Evolutionary conservation across 495 filamentous ascomycete genomes (phyloP).

Genomic region (Penicillium dipodomyicola): DNA sequence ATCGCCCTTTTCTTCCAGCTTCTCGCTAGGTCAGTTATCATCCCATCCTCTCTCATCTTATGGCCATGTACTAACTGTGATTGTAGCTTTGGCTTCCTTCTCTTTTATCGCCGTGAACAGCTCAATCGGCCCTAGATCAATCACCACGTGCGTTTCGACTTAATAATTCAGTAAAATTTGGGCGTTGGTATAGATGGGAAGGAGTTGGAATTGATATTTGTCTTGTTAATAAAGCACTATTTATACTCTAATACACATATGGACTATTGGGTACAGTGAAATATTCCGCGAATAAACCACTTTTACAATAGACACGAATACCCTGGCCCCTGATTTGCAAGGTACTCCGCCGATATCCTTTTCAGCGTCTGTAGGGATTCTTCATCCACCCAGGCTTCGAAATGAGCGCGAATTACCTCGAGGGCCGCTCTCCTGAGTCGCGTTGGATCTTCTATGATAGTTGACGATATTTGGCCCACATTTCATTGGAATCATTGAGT

Average conservation of each 20-base stretch:
- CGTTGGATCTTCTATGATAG: constrained; percentile 12
- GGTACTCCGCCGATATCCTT: background rate
- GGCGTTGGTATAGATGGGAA: background rate
- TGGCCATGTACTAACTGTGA: constrained; percentile 7
- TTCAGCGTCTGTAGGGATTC: constrained; percentile 10
- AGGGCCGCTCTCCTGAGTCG: constrained; percentile 14
- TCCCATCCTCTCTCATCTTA: background rate
- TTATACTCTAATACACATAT: background rate
- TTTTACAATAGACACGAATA: background rate
- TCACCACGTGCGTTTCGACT: background rate
- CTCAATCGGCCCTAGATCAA: constrained; percentile 16
- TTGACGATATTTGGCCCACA: constrained; percentile 13
- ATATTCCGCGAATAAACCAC: background rate
- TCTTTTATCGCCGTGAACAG: constrained; percentile 25
- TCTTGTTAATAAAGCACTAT: background rate
- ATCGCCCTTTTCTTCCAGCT: constrained; percentile 52
- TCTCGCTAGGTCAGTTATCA: constrained; percentile 14
- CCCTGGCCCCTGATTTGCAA: background rate
- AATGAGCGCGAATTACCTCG: constrained; percentile 17
- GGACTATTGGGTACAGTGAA: background rate
- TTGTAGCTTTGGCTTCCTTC: constrained; percentile 21
- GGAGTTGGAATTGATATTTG: background rate
- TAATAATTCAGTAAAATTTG: background rate
- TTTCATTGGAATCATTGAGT: background rate
- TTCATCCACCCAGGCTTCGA: constrained; percentile 18